Evolutionary conservation across 2,329 filamentous ascomycete genomes (phyloP).

Genomic region (Calonectria naviculata): DNA sequence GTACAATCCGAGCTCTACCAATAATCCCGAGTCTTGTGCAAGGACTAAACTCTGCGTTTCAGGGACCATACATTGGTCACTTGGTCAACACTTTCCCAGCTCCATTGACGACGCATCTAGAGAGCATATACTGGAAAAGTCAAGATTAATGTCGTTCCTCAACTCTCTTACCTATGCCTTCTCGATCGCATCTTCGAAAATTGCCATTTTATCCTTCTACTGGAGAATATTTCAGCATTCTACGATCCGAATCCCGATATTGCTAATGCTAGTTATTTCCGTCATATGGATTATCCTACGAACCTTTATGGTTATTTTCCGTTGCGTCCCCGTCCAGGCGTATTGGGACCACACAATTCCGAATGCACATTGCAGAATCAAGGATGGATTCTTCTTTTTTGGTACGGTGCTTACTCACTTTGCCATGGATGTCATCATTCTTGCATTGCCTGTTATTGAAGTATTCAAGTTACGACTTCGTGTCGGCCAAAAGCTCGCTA

Average conservation of each 20-base stretch:
- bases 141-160: slow-evolving; percentile 29
- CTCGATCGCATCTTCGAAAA: slow-evolving; percentile 42
- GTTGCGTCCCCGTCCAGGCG: slow-evolving; percentile 46
- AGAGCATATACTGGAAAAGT: slow-evolving; percentile 27
- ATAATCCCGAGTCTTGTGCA: rapidly evolving
- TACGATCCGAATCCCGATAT: slow-evolving; percentile 41
- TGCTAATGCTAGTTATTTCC: slow-evolving; percentile 35
- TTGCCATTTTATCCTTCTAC: slow-evolving; percentile 45
- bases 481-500: slow-evolving; percentile 41
- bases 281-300: slow-evolving; percentile 42
- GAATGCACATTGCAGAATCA: slow-evolving; percentile 44
- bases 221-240: slow-evolving; percentile 44
- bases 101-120: slow-evolving; percentile 14
- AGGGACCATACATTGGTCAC: slow-evolving; percentile 32
- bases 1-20: slow-evolving; percentile 6
- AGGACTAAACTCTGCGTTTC: slow-evolving; percentile 7
- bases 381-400: slow-evolving; percentile 46
- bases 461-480: slow-evolving; percentile 44
- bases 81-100: slow-evolving; percentile 29
- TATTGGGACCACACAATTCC: slow-evolving; percentile 46
- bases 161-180: slow-evolving; percentile 36
- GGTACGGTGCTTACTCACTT: slow-evolving; percentile 46
- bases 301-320: slow-evolving; percentile 47
- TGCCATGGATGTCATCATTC: slow-evolving; percentile 45
- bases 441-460: slow-evolving; percentile 45